phyloP scores from a whole-genome alignment of 495 filamentous ascomycete species.

The Parathielavia appendiculata region DNA sequence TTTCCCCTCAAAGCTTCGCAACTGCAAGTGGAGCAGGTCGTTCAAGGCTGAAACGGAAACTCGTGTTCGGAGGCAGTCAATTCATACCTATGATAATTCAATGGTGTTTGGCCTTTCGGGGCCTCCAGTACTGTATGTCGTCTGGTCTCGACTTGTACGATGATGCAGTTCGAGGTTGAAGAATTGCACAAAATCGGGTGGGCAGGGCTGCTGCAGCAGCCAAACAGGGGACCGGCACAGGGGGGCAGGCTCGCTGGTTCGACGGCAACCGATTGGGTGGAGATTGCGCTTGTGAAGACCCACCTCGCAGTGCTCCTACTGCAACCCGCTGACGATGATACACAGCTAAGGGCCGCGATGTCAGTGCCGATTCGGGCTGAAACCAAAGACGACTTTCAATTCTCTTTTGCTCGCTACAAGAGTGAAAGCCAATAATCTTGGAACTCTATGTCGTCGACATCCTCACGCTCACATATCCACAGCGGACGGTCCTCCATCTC shows the following conservation, averaged over 20 bases:
- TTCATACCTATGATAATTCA: no score
- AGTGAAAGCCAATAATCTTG: neutral
- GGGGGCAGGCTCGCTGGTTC: constrained; percentile 6
- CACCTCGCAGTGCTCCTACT: constrained; percentile 7
- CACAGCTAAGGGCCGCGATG: neutral
- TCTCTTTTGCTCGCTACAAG: no score
- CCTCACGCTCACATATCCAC: neutral
- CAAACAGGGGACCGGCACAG: constrained; percentile 12
- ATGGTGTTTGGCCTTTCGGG: no score
- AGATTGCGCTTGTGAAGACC: neutral
- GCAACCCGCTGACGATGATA: constrained; percentile 8
- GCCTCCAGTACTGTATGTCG: no score
- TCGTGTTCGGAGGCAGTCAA: no score
- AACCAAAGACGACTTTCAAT: constrained; percentile 5
- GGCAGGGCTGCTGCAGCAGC: constrained; percentile 10
- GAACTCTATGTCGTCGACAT: neutral
- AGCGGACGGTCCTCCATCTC: neutral
- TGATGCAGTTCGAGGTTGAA: constrained; percentile 7
- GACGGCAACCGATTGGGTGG: constrained; percentile 13
- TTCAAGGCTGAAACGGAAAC: neutral
- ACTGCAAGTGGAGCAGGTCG: neutral
- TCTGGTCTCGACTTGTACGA: neutral
- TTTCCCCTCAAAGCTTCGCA: neutral
- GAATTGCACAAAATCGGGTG: constrained; percentile 7
- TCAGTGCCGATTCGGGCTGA: neutral